Percentiles rank a stretch among this genome's conserved stretches.
Evolutionary conservation across 108 stramenopile genomes (phyloP).

Genomic region (Nitzschia putrida): DNA sequence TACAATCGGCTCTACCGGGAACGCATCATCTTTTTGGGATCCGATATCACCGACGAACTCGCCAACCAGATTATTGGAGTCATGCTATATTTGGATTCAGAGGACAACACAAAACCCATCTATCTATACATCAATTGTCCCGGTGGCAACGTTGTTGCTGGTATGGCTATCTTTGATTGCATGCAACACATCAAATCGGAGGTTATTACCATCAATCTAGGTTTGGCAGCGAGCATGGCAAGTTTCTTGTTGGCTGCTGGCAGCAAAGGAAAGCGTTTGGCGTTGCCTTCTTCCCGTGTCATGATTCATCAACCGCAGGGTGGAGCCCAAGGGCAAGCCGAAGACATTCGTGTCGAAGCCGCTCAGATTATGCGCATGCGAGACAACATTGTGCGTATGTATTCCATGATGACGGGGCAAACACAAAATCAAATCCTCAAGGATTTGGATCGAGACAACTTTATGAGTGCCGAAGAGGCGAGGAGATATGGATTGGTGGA

Average conservation of each 20-base stretch:
- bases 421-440: constrained; percentile 85
- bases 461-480: constrained; percentile 95
- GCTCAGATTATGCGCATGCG: constrained; percentile 97
- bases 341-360: constrained; percentile 98
- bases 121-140: constrained; percentile 99
- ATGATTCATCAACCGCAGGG: constrained; percentile 99
- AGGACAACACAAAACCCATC: constrained; percentile 95
- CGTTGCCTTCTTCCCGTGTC: constrained; percentile 93
- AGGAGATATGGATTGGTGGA: constrained; percentile 94
- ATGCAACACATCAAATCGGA: constrained; percentile 96
- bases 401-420: constrained; percentile 97
- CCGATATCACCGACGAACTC: constrained; percentile 97
- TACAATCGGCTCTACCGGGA: constrained; percentile 98
- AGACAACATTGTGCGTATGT: constrained; percentile 97
- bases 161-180: constrained; percentile 96
- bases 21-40: constrained; percentile 97
- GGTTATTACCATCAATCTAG: constrained; percentile 97
- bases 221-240: constrained; percentile 96
- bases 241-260: constrained; percentile 97
- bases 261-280: constrained; percentile 88
- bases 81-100: constrained; percentile 93
- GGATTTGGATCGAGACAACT: constrained; percentile 97
- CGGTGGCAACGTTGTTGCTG: constrained; percentile 96
- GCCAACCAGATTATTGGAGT: constrained; percentile 98
- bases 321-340: constrained; percentile 97